These are phyloP conservation scores for Paratinospora sagittata DNA, from an alignment of 164 flowering plant species.

Conservation along the genomic window DNA sequence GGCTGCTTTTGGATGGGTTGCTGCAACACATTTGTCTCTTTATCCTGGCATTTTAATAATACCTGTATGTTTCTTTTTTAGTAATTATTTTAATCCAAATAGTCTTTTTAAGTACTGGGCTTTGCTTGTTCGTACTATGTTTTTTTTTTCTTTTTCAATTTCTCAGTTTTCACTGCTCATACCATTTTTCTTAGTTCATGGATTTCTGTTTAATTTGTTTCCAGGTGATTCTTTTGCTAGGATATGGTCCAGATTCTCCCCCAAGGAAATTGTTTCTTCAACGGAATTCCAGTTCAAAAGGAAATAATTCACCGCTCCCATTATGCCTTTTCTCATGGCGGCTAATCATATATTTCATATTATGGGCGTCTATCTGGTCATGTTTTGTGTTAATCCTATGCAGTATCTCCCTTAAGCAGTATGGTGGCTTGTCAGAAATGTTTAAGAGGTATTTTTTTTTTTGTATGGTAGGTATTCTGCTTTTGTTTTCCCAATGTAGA, in stretches of 20 bases:
- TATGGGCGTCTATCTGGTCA: slow-evolving; percentile 72
- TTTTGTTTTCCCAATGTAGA: not conserved
- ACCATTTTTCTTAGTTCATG: not conserved
- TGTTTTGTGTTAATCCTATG: slow-evolving; percentile 58
- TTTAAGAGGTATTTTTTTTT: slow-evolving; percentile 52
- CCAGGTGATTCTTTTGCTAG: slow-evolving; percentile 71
- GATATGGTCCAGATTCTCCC: slow-evolving; percentile 81
- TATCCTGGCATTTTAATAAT: slow-evolving; percentile 73
- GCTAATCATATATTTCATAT: slow-evolving; percentile 43
- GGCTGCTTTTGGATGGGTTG: slow-evolving; percentile 96
- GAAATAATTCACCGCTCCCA: slow-evolving; percentile 15
- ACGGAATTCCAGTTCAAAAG: slow-evolving; percentile 18
- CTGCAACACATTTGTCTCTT: slow-evolving; percentile 84
- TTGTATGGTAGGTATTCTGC: not conserved
- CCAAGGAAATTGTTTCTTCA: slow-evolving; percentile 66
- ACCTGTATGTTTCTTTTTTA: slow-evolving; percentile 47
- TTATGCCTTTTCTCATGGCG: slow-evolving; percentile 46
- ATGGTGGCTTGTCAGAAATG: slow-evolving; percentile 83
- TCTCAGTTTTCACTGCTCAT: not conserved
- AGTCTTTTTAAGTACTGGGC: not conserved
- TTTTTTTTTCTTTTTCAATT: not conserved
- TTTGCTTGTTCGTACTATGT: not conserved
- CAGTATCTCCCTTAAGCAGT: slow-evolving; percentile 45
- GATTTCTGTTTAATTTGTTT: slow-evolving; percentile 9
- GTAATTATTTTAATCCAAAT: slow-evolving; percentile 1